Conservation (phyloP, 2,329 filamentous ascomycete genomes). For the Colletotrichum acutatum region DNA sequence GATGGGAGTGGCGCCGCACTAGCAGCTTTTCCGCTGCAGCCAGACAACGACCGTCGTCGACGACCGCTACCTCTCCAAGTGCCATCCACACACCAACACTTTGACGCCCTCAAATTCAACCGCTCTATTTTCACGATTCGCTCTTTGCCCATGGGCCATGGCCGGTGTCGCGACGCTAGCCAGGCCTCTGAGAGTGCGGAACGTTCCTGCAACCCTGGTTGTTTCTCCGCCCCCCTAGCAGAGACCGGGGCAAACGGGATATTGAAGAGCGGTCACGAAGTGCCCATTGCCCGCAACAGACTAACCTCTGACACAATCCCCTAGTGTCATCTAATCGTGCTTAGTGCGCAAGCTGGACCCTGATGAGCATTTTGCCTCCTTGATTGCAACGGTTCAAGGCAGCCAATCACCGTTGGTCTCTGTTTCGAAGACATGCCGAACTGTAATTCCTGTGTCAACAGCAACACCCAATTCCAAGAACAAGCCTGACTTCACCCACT, state of each 20-base stretch:
- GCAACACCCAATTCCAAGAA: neutral
- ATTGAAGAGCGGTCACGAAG: slow-evolving; percentile 30
- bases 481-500: neutral
- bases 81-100: slow-evolving; percentile 15
- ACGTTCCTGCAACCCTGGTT: slow-evolving; percentile 22
- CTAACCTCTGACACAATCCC: slow-evolving; percentile 18
- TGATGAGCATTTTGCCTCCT: slow-evolving; percentile 11
- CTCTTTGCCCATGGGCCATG: slow-evolving; percentile 1
- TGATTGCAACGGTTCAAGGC: slow-evolving; percentile 23
- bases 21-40: slow-evolving; percentile 34
- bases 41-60: slow-evolving; percentile 18
- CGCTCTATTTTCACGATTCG: slow-evolving; percentile 10
- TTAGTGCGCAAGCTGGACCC: slow-evolving; percentile 31
- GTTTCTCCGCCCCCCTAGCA: slow-evolving; percentile 4
- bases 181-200: slow-evolving; percentile 22
- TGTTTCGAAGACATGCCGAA: slow-evolving; percentile 21
- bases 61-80: neutral
- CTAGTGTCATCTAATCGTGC: slow-evolving; percentile 30
- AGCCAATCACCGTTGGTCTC: slow-evolving; percentile 16
- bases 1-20: slow-evolving; percentile 36
- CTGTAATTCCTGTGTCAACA: slow-evolving; percentile 5
- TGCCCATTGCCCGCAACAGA: slow-evolving; percentile 4
- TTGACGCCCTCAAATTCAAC: slow-evolving; percentile 2
- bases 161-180: slow-evolving; percentile 20
- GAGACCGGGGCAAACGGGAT: slow-evolving; percentile 11